phyloP scores from a whole-genome alignment of 768 basidiomycete species.

The Tricholoma flavovirens region DNA sequence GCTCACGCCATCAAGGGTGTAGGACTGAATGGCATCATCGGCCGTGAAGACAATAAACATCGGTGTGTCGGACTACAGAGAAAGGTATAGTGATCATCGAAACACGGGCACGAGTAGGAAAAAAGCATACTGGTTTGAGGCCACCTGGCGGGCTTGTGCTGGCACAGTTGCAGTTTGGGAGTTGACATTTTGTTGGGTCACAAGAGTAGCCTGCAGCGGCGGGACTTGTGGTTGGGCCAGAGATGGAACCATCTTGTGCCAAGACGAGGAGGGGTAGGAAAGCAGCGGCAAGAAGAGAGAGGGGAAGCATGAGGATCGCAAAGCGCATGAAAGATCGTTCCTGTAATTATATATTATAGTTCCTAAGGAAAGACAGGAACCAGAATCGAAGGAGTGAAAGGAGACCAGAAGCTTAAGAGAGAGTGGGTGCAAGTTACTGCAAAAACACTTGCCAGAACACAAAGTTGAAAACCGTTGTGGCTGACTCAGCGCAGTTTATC shows the following conservation, averaged over 20 bases:
- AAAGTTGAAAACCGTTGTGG: no score
- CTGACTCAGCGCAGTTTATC: no score
- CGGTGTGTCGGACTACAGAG: constrained; percentile 47
- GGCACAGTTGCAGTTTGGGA: constrained; percentile 70
- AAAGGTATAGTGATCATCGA: constrained; percentile 1
- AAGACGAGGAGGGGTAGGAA: constrained; percentile 30
- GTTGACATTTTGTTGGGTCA: constrained; percentile 55
- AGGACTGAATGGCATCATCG: constrained; percentile 72
- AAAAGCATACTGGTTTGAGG: constrained; percentile 47
- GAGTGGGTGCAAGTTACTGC: no score
- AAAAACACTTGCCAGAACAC: no score
- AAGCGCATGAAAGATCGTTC: no score
- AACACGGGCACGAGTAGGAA: neutral
- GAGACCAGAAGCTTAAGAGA: no score
- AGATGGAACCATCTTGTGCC: constrained; percentile 49
- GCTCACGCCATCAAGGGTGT: constrained; percentile 69
- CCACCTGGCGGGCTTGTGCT: constrained; percentile 71
- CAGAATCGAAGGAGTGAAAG: no score
- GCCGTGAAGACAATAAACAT: constrained; percentile 72
- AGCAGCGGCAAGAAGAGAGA: constrained; percentile 11
- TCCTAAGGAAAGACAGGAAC: no score
- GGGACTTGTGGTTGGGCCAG: constrained; percentile 46
- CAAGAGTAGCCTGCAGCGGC: constrained; percentile 66
- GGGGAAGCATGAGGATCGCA: constrained; percentile 6
- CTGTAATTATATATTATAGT: no score